Conservation (phyloP, 2,329 filamentous ascomycete species). For the Fusarium foetens region DNA sequence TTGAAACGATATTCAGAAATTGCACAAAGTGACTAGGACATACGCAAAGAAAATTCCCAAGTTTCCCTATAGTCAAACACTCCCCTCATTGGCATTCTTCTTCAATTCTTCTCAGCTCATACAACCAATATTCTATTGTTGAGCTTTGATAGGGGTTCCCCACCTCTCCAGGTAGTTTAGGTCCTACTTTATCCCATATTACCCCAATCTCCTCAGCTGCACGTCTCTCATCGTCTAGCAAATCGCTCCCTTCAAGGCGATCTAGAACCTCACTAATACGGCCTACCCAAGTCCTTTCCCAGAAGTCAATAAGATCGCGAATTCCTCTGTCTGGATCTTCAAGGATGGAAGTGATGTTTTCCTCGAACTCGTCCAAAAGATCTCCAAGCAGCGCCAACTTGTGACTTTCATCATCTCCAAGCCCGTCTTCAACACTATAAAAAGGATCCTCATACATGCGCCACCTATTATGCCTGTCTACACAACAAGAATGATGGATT, state of each 20-base stretch:
- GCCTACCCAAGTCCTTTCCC: accelerated
- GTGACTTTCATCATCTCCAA: background rate
- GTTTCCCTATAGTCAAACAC: no score
- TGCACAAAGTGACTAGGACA: no score
- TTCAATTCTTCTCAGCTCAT: background rate
- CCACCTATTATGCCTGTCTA: accelerated
- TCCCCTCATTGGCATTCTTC: background rate
- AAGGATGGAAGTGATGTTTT: accelerated
- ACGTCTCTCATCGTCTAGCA: background rate
- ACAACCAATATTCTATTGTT: background rate
- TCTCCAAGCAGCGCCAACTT: accelerated
- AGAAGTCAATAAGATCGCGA: accelerated
- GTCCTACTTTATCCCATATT: background rate
- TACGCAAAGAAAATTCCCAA: no score
- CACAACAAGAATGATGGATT: accelerated
- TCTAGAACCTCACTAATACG: accelerated
- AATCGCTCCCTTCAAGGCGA: background rate
- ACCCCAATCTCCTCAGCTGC: background rate
- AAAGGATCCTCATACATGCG: accelerated
- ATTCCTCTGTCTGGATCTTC: background rate
- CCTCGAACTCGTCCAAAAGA: accelerated
- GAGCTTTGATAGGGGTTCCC: accelerated
- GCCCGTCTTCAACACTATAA: accelerated
- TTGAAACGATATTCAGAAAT: no score
- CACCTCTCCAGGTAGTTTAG: accelerated